These are phyloP conservation scores for Kodamaea jinghongensis DNA, from an alignment of 805 yeast genomes.

Conservation along the genomic window DNA sequence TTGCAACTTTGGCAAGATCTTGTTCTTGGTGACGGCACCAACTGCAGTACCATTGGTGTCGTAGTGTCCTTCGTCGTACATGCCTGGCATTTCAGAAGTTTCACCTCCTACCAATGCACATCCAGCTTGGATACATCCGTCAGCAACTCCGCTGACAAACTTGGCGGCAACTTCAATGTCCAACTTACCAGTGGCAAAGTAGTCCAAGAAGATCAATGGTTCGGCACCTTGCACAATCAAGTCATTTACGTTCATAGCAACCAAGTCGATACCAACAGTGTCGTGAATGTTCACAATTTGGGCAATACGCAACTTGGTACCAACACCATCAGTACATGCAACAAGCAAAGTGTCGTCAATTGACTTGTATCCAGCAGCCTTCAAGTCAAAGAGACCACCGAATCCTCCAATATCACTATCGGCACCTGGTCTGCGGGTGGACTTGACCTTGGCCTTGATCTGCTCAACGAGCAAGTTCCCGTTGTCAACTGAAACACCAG, in stretches of 20 bases:
- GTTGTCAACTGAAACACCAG: conserved; percentile 97
- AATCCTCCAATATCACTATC: conserved; percentile 98
- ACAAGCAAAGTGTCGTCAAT: conserved; percentile 79
- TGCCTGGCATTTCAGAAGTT: conserved; percentile 99
- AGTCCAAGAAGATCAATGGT: conserved; percentile 91
- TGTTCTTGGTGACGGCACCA: conserved; percentile 83
- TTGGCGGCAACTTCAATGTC: conserved; percentile 81
- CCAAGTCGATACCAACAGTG: conserved; percentile 98
- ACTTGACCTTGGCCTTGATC: conserved; percentile 85
- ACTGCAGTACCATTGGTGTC: conserved; percentile 98
- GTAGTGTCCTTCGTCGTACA: conserved; percentile 92
- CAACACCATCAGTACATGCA: conserved; percentile 99
- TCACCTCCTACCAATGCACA: conserved; percentile 99
- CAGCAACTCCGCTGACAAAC: conserved; percentile 93
- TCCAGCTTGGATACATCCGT: conserved; percentile 91
- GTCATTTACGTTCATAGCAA: conserved; percentile 98
- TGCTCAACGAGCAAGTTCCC: conserved; percentile 89
- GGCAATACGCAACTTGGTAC: conserved; percentile 93
- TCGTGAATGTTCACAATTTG: conserved; percentile 85
- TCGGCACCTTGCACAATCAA: conserved; percentile 99
- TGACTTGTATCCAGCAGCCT: conserved; percentile 75
- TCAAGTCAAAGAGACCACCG: conserved; percentile 93
- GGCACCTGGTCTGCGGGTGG: conserved; percentile 94
- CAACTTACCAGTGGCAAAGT: conserved; percentile 91
- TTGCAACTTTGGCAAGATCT: conserved; percentile 68